These are phyloP conservation scores for Volutella citrinella DNA, from an alignment of 2,329 filamentous ascomycete species.

Conservation along the genomic window DNA sequence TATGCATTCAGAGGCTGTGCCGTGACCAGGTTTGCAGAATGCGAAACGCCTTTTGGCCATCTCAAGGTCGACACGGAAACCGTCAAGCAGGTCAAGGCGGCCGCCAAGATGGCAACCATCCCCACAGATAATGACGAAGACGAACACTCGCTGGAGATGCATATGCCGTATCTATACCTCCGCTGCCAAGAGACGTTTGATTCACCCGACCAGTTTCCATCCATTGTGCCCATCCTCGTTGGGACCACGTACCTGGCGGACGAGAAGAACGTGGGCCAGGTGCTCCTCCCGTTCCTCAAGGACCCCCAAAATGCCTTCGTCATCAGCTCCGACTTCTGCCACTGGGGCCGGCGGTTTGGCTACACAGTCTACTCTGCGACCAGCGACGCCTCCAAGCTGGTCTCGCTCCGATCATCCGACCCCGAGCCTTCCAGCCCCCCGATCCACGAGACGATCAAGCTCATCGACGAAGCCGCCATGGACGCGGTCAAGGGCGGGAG, in stretches of 20 bases:
- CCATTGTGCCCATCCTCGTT: constrained; percentile 80
- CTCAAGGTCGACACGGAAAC: constrained; percentile 61
- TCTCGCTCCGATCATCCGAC: constrained; percentile 31
- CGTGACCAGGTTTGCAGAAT: constrained; percentile 67
- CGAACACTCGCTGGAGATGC: constrained; percentile 96
- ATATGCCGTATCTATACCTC: constrained; percentile 89
- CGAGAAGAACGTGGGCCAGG: constrained; percentile 65
- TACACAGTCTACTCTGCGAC: constrained; percentile 72
- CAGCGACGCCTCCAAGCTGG: constrained; percentile 38
- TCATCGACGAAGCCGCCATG: constrained; percentile 80
- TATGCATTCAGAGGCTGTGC: constrained; percentile 76
- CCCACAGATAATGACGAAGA: constrained; percentile 64
- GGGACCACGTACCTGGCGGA: constrained; percentile 64
- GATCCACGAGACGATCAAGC: constrained; percentile 83
- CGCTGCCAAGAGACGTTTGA: constrained; percentile 55
- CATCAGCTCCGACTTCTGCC: constrained; percentile 93
- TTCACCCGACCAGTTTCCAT: constrained; percentile 58
- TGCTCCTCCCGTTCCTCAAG: constrained; percentile 75
- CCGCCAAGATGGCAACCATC: constrained; percentile 49
- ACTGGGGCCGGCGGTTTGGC: constrained; percentile 81
- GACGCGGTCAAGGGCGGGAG: constrained; percentile 75
- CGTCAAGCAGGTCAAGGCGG: constrained; percentile 46
- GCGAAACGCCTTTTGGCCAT: constrained; percentile 72
- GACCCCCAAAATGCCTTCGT: constrained; percentile 79
- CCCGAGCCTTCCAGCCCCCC: constrained; percentile 37